These are phyloP conservation scores for Hypericum perforatum DNA, from an alignment of 345 rosid species.

Conservation along the genomic window DNA sequence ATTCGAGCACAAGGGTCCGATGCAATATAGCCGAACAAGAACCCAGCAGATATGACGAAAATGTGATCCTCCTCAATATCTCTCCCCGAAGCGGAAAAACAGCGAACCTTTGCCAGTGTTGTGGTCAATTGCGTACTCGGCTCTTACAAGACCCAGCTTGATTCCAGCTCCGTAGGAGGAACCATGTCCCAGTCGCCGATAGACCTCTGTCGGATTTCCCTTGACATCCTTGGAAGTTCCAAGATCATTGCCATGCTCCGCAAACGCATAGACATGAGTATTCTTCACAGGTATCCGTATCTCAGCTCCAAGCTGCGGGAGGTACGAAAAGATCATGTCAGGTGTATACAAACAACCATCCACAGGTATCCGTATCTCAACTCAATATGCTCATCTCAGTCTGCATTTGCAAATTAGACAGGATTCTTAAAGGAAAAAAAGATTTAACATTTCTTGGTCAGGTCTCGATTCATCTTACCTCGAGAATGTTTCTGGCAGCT, in stretches of 20 bases:
- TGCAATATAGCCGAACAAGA: too few relatives aligned
- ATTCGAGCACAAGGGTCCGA: too few relatives aligned
- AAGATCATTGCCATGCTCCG: slow-evolving; percentile 90
- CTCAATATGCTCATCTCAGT: too few relatives aligned
- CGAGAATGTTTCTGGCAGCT: slow-evolving; percentile 73
- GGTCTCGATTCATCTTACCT: slow-evolving; percentile 36
- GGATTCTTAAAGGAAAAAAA: too few relatives aligned
- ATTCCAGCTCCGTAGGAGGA: slow-evolving; percentile 85
- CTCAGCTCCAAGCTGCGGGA: slow-evolving; percentile 84
- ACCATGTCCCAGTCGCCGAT: slow-evolving; percentile 84
- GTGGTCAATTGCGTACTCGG: slow-evolving; percentile 95
- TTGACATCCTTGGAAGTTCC: slow-evolving; percentile 95
- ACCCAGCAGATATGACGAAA: too few relatives aligned
- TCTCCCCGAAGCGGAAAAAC: slow-evolving; percentile 94
- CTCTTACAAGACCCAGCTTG: slow-evolving; percentile 81
- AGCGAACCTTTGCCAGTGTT: slow-evolving; percentile 77
- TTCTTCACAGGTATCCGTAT: slow-evolving; percentile 74
- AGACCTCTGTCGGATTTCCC: slow-evolving; percentile 94
- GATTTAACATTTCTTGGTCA: too few relatives aligned
- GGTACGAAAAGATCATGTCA: slow-evolving; percentile 8
- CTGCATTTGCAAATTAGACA: too few relatives aligned
- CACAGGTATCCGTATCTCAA: background rate
- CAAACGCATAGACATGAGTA: slow-evolving; percentile 78
- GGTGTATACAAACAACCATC: background rate
- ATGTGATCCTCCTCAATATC: slow-evolving; percentile 40